These are phyloP conservation scores for Salmacisia buchloeana DNA, from an alignment of 1,284 basidiomycete genomes.

Conservation along the genomic window DNA sequence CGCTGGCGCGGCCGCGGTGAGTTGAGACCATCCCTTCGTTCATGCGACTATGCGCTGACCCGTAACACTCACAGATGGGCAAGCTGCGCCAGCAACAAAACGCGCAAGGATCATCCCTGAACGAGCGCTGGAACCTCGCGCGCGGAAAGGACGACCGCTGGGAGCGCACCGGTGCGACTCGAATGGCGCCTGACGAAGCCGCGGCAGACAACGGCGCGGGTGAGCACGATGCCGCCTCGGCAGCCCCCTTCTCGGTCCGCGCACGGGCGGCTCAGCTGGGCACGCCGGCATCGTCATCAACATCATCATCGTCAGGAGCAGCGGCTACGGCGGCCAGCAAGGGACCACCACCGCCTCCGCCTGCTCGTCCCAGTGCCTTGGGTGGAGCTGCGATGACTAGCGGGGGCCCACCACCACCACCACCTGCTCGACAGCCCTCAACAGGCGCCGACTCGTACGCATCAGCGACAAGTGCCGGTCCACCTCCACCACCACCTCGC, in stretches of 20 bases:
- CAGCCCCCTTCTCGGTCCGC: not conserved
- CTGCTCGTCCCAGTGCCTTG: not conserved
- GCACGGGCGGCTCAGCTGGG: conserved; percentile 1
- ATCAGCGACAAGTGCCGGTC: not conserved
- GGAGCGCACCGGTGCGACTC: too few relatives aligned
- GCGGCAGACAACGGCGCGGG: not conserved
- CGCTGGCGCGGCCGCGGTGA: conserved; percentile 1
- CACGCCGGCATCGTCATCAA: not conserved
- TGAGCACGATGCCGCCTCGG: not conserved
- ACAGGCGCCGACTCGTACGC: not conserved
- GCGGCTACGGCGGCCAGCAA: not conserved
- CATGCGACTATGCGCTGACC: too few relatives aligned
- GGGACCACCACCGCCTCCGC: not conserved
- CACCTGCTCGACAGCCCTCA: not conserved
- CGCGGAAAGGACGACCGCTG: not conserved
- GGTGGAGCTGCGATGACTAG: not conserved
- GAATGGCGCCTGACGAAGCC: too few relatives aligned
- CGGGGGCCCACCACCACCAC: not conserved
- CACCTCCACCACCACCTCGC: not conserved
- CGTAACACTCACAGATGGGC: conserved; percentile 1
- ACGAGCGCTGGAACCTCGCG: not conserved
- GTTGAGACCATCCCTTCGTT: not conserved
- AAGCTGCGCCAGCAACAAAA: conserved; percentile 4
- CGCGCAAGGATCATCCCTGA: not conserved
- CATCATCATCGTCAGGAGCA: too few relatives aligned